phyloP scores from a whole-genome alignment of 202 grass and related monocot species.

The Zizania palustris region DNA sequence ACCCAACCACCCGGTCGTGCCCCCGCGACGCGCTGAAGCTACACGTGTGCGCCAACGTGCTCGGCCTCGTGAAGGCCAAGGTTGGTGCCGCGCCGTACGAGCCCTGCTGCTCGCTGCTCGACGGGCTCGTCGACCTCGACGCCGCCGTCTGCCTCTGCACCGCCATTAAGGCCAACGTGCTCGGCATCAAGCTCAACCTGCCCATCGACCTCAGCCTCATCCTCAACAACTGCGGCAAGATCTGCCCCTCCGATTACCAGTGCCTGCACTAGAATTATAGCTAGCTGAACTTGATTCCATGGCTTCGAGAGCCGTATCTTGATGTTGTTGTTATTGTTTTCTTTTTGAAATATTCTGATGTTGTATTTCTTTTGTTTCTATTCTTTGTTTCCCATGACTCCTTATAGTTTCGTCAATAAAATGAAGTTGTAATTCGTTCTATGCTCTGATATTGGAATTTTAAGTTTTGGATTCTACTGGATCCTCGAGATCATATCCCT shows the following conservation, averaged over 20 bases:
- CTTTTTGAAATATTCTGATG: no score
- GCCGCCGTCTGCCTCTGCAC: constrained; percentile 81
- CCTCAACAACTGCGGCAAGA: constrained; percentile 62
- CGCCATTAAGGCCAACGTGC: constrained; percentile 60
- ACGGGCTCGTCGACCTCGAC: constrained; percentile 54
- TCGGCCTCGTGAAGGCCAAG: constrained; percentile 45
- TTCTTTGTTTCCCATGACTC: no score
- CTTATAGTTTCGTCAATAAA: no score
- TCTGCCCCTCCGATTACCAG: constrained; percentile 42
- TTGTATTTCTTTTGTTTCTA: no score
- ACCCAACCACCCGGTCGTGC: constrained; percentile 50
- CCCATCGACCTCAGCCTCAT: constrained; percentile 62
- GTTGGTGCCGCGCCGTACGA: constrained; percentile 22
- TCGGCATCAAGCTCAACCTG: constrained; percentile 58
- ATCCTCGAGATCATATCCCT: no score
- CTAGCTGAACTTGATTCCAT: not conserved
- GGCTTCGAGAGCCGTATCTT: no score
- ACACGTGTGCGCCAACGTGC: constrained; percentile 47
- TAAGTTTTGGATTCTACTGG: no score
- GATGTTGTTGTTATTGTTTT: no score
- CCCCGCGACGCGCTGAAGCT: constrained; percentile 45
- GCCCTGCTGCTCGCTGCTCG: constrained; percentile 56
- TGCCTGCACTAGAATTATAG: constrained; percentile 17
- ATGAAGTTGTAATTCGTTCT: no score
- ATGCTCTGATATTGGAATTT: no score